Conservation (phyloP, 2,329 filamentous ascomycete genomes). For the Dactylellina sp. region DNA sequence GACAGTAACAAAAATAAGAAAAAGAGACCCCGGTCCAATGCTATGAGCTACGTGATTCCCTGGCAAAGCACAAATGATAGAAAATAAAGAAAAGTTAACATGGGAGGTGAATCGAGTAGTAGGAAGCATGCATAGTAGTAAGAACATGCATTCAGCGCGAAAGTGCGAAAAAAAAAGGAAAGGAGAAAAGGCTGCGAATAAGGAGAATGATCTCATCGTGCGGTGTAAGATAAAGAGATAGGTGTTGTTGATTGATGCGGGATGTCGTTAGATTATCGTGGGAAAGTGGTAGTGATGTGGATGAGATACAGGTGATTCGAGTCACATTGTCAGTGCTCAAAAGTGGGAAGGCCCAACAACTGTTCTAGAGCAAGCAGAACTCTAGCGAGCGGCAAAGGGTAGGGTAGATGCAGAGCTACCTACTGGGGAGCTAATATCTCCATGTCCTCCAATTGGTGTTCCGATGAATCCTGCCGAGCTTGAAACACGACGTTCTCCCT, state of each 20-base stretch:
- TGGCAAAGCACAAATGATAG: slow-evolving; percentile 16
- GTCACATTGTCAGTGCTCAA: background rate
- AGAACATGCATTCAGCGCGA: slow-evolving; percentile 12
- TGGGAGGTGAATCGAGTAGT: slow-evolving; percentile 13
- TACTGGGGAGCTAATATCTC: slow-evolving; percentile 48
- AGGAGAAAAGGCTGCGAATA: background rate
- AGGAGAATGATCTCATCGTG: background rate
- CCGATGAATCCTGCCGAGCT: slow-evolving; percentile 32
- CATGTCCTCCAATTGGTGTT: slow-evolving; percentile 29
- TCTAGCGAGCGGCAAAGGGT: slow-evolving; percentile 35
- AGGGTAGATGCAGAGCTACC: slow-evolving; percentile 23
- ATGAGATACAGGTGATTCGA: no score
- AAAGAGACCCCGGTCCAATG: slow-evolving; percentile 54
- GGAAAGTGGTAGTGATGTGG: background rate
- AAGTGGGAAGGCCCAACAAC: slow-evolving; percentile 45
- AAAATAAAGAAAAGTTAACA: slow-evolving; percentile 12
- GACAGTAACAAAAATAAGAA: slow-evolving; percentile 7
- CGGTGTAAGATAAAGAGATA: no score
- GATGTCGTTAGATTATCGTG: background rate
- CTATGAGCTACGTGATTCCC: slow-evolving; percentile 56
- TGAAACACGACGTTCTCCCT: slow-evolving; percentile 32
- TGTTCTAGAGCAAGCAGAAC: slow-evolving; percentile 22
- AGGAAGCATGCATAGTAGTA: slow-evolving; percentile 44
- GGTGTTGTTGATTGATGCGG: no score
- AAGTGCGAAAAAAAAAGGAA: background rate